Conservation (phyloP, 768 basidiomycete species). For the Phlebiopsis gigantea region DNA sequence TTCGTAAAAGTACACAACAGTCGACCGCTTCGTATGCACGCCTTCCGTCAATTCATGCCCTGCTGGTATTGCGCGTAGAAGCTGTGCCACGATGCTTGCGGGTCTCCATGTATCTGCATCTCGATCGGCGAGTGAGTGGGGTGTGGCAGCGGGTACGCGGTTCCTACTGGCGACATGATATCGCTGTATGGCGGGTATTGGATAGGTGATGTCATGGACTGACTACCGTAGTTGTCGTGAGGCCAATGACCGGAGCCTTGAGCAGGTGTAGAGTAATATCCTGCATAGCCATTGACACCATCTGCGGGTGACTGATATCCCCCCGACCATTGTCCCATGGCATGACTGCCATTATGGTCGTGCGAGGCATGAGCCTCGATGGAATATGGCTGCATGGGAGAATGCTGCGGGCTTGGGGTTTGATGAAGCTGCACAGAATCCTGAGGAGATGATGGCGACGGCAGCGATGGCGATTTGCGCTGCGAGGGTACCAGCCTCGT, state of each 20-base stretch:
- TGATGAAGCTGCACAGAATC: constrained; percentile 5
- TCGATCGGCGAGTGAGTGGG: constrained; percentile 13
- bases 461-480: constrained; percentile 38
- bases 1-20: neutral
- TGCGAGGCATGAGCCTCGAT: constrained; percentile 6
- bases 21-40: neutral
- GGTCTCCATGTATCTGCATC: constrained; percentile 14
- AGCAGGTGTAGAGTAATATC: neutral
- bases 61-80: constrained; percentile 19
- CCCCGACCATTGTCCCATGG: neutral
- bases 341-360: neutral
- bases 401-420: constrained; percentile 10
- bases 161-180: constrained; percentile 6
- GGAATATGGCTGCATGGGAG: constrained; percentile 6
- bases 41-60: neutral
- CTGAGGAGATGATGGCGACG: constrained; percentile 28
- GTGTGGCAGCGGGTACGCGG: constrained; percentile 2
- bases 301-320: neutral
- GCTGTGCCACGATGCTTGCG: constrained; percentile 22
- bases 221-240: constrained; percentile 9
- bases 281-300: neutral
- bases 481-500: constrained; percentile 48
- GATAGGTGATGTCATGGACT: constrained; percentile 10
- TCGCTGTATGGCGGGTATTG: constrained; percentile 14
- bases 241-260: constrained; percentile 2